Evolutionary conservation across 768 basidiomycete genomes (phyloP), one percentile per base, ranked within the genome.

Genomic region (Hydnomerulius pinastri): DNA sequence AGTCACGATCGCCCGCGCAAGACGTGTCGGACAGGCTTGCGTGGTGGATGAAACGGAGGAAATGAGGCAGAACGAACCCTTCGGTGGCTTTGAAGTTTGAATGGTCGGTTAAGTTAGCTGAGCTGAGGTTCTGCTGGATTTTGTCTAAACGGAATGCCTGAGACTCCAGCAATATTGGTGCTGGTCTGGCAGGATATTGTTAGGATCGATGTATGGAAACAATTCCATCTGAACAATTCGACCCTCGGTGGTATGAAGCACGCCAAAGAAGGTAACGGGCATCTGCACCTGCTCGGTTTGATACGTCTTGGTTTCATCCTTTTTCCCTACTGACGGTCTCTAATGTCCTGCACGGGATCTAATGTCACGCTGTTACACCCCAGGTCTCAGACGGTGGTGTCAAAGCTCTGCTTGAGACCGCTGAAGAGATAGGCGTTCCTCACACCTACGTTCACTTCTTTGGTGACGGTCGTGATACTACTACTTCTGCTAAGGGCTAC

Each of bases 151-250:
- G n/a, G n/a, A n/a, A n/a, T n/a, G n/a, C n/a, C n/a, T n/a, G n/a
- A n/a, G n/a, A n/a, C n/a, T n/a, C n/a, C n/a, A n/a, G n/a, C 53
- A 98, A 98, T 71, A 92, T 95, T 57, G 94, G 94, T 28, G 95
- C 95, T 46, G 95, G 93, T 97, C 25, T 97, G 95, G 95, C 95
- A 98, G 69, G 95, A 98, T 62, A 98, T 98, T 58, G 95, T 97
- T 61, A 83, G 86, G 55, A 97, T 97, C 62, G 94, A 98, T 61
- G 87, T 93, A 40, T 78, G 86, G 17, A 73, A 78, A 49, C 82
- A 88, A 58, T 96, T 96, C 72, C 85, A 93, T 71, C 84, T 90
- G 68, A 85, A 85, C 59, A 72, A 78, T 46, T 75, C 68, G 15
- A 92, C 96, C 58, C 72, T 95, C 15, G 81, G 80, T 36, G 81